Base-by-base conservation (phyloP, 495 filamentous ascomycete genomes). In the Hypomontagnella submonticulosa region DNA sequence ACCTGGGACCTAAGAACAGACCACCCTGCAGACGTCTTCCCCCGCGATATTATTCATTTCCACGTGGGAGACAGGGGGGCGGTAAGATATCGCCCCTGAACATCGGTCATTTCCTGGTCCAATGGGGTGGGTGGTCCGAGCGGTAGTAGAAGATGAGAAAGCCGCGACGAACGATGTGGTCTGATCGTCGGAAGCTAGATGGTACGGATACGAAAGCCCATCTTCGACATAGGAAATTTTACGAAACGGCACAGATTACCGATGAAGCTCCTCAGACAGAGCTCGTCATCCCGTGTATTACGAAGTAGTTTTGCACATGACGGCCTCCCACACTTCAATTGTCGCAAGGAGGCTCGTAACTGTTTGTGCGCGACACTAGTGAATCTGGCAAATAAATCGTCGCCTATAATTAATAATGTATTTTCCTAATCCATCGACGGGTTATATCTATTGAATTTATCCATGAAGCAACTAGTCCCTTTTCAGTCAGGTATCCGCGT, bases 31-130 rank as follows among this genome's bases (percentile, higher is more conserved):
- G 66, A 56, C 44, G 50, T 63, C 65, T 58, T 60, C 55, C 66
- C 66, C 66, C 66, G 66, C 66, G 66, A 69, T 69, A 69, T 68
- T 54, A 68, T 53, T 59, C 49, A 63, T 49, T 52, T 43, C 63
- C 65, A 68, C 65, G 65, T 68, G 65, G 65, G 49, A 38, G 49
- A 68, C 59, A 63, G 55, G 65, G 49, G 65, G 59, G 40, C n/a
- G 33, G 53, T 63, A 16, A 58, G 53, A 60, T 59, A 60, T 49
- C 20, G 57, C 56, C 60, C 66, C 66, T 69, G 66, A 60, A 40
- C 54, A 57, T 63, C 55, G 33, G 44, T 47, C 54, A 52, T 63
- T 47, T 57, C 42, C 59, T 47, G 38, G 37, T 63, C 50, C 59
- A 56, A 60, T 46, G 27, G 27, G 55, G 56, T 46, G 27, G 27